Evolutionary conservation across 2,329 filamentous ascomycete species (phyloP), one percentile per base, ranked within the genome.

Genomic region (Gyromitra esculenta): DNA sequence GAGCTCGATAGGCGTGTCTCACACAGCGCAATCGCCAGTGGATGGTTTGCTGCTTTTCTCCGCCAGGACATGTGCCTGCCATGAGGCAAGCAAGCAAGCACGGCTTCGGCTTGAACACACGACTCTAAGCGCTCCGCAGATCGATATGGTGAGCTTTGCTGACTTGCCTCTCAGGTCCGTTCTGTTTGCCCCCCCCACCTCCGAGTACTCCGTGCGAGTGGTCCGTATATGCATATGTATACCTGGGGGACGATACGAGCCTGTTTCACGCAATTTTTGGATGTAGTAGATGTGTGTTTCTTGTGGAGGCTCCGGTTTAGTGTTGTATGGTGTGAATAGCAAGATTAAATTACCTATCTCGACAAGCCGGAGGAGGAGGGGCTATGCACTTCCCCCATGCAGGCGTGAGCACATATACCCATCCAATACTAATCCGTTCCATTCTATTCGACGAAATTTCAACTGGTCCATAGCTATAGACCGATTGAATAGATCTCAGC

Each of bases 341-440:
- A 45, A 45, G 2, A 45, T 31, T 8, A 45, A 45, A 45, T 45
- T 45, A 45, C 41, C 41, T 45, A 45, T n/a, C 48, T 21, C 18
- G 18, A 52, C 48, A 52, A 52, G 5, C 15, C 43, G 48, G 18
- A 31, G 25, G 25, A 31, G 25, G 18, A 18, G 52, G 52, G 52
- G 52, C 52, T 56, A 56, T 56, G 52, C 52, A 31, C 52, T 56
- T 31, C 25, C 25, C 25, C 25, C 9, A 56, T 56, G 25, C 21
- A 21, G 52, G 52, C 9, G 25, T 21, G 25, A 56, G 52, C 52
- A 56, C 52, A 56, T 52, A 52, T 52, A 52, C 13, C 52, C 52
- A 56, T 56, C 52, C 52, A 56, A 56, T 56, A 35, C 52, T 31
- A 56, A 56, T 56, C 52, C 6, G 13, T 9, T 31, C 52, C 52